phyloP scores from a whole-genome alignment of 352 stramenopile species.

The Pilasporangium apinafurcum region DNA sequence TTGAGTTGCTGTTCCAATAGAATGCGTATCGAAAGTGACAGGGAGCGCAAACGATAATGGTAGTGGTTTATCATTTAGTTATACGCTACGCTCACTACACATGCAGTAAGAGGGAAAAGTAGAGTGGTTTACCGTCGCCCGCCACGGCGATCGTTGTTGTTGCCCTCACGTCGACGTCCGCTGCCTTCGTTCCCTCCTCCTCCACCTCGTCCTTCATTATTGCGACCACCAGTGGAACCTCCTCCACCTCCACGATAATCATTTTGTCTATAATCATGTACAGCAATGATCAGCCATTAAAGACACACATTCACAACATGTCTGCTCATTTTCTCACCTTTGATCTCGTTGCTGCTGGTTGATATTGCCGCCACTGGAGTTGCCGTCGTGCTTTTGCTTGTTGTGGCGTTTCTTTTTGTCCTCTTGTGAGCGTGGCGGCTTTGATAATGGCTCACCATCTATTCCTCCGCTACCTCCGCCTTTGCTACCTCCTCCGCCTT shows the following conservation, averaged over 20 bases:
- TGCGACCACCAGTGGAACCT: neutral
- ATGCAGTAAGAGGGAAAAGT: neutral
- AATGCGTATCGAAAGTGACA: neutral
- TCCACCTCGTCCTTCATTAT: conserved; percentile 4
- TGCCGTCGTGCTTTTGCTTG: conserved; percentile 27
- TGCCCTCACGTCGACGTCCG: conserved; percentile 24
- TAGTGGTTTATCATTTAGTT: neutral
- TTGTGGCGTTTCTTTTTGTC: conserved; percentile 44
- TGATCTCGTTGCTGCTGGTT: conserved; percentile 41
- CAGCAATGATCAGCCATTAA: too few species aligned
- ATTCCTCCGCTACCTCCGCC: neutral
- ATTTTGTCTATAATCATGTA: too few species aligned
- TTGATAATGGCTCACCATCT: conserved; percentile 10
- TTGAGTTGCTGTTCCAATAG: neutral
- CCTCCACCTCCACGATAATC: conserved; percentile 2
- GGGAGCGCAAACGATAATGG: neutral
- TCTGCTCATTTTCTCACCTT: conserved; percentile 23
- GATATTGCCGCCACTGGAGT: conserved; percentile 10
- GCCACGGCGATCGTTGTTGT: conserved; percentile 20
- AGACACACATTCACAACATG: neutral
- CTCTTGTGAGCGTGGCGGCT: conserved; percentile 15
- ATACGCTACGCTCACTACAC: too few species aligned
- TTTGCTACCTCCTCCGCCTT: conserved; percentile 2
- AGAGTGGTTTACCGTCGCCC: conserved; percentile 30
- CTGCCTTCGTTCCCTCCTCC: conserved; percentile 13